These are phyloP conservation scores for Cyberlindnera euphorbiiphila DNA, from an alignment of 805 yeast species.

Conservation along the genomic window DNA sequence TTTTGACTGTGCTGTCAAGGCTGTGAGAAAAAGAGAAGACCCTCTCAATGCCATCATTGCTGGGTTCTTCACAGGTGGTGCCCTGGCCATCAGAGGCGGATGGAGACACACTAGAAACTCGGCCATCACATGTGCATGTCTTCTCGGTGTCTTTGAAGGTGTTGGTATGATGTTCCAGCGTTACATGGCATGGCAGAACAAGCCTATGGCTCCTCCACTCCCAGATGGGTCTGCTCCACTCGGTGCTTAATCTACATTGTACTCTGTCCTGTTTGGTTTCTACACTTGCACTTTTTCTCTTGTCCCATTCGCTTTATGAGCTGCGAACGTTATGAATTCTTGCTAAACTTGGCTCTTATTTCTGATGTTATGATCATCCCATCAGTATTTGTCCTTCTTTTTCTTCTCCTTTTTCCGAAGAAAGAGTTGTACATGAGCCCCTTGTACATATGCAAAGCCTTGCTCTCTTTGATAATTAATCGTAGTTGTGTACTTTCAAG, in stretches of 20 bases:
- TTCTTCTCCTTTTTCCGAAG: not conserved
- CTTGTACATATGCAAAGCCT: conserved; percentile 7
- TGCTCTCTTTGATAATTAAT: not conserved
- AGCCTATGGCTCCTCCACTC: conserved; percentile 60
- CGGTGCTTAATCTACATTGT: conserved; percentile 14
- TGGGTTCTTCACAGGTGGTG: conserved; percentile 97
- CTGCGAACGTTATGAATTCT: not conserved
- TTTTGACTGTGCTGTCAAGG: conserved; percentile 93
- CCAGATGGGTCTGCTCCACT: conserved; percentile 36
- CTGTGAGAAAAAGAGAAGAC: conserved; percentile 94
- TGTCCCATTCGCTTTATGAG: not conserved
- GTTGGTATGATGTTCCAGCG: conserved; percentile 95
- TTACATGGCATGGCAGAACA: conserved; percentile 78
- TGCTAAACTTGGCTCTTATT: not conserved
- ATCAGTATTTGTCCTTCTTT: too few species aligned
- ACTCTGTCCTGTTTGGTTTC: too few species aligned
- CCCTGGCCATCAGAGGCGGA: conserved; percentile 97
- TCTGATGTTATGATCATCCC: too few species aligned
- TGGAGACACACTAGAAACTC: conserved; percentile 95
- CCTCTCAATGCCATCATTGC: conserved; percentile 98
- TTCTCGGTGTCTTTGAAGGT: conserved; percentile 96
- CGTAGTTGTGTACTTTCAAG: not conserved
- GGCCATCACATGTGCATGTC: conserved; percentile 96
- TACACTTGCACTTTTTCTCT: too few species aligned
- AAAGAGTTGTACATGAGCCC: not conserved